A percentile compares a stretch with the other conserved stretches of the same genome.
Conservation (phyloP, 75 land plant species). For the Pinus albicaulis region DNA sequence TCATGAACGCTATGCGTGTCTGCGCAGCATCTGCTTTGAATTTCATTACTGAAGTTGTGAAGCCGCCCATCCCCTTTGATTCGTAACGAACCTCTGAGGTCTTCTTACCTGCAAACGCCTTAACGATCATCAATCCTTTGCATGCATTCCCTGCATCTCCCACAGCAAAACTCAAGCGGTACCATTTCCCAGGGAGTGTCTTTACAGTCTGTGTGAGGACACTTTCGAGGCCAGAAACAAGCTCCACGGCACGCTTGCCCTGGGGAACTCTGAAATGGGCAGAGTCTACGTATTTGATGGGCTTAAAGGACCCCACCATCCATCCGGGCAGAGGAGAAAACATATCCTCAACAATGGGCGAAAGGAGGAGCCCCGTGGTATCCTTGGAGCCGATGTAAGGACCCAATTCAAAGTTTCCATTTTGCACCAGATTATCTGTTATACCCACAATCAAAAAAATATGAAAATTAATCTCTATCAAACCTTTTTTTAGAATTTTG, state of each 20-base stretch:
- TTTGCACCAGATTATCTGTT: constrained; percentile 3
- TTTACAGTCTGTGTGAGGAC: constrained; percentile 23
- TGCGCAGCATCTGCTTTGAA: constrained; percentile 29
- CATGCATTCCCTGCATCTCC: constrained; percentile 42
- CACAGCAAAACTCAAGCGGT: constrained; percentile 22
- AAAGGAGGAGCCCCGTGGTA: neutral
- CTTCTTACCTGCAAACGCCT: constrained; percentile 31
- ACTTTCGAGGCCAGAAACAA: constrained; percentile 24
- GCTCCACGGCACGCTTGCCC: constrained; percentile 24
- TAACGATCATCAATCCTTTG: constrained; percentile 17
- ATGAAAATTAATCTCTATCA: no score
- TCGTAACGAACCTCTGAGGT: constrained; percentile 21
- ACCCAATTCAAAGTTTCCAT: constrained; percentile 18
- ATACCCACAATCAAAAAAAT: no score
- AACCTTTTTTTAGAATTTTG: no score
- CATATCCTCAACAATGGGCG: neutral
- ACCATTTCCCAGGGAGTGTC: constrained; percentile 23
- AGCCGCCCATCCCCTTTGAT: constrained; percentile 36
- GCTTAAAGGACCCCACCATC: constrained; percentile 1
- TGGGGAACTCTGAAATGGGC: constrained; percentile 30
- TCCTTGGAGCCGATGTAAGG: neutral
- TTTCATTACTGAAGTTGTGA: constrained; percentile 17
- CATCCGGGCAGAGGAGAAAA: constrained; percentile 5
- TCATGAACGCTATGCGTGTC: constrained; percentile 39
- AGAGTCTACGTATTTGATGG: constrained; percentile 9